Conservation (phyloP, 2,329 filamentous ascomycete species). For the Cephalotrichum gorgonifer region DNA sequence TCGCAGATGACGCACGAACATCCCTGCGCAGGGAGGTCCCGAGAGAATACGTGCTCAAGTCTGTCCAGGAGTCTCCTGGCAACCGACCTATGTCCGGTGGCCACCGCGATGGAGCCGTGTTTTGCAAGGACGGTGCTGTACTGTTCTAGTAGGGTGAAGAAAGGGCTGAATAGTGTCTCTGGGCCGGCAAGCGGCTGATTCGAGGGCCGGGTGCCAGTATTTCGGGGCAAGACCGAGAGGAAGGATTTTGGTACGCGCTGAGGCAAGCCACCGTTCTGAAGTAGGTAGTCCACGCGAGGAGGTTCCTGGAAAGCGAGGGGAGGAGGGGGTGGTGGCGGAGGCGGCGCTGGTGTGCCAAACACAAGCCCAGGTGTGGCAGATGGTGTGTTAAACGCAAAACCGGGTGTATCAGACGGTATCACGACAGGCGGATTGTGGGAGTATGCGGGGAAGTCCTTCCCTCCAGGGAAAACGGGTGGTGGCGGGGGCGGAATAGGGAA, state of each 20-base stretch:
- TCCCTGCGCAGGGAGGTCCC: slow-evolving; percentile 79
- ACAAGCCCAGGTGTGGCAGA: slow-evolving; percentile 24
- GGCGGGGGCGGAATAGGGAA: slow-evolving; percentile 36
- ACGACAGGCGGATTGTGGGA: slow-evolving; percentile 23
- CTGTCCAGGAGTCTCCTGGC: slow-evolving; percentile 81
- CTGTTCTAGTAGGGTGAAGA: slow-evolving; percentile 74
- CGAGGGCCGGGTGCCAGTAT: slow-evolving; percentile 45
- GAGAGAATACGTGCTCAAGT: slow-evolving; percentile 85
- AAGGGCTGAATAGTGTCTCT: slow-evolving; percentile 69
- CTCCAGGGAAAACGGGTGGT: slow-evolving; percentile 29
- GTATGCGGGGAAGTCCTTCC: slow-evolving; percentile 25
- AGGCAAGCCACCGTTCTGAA: slow-evolving; percentile 76
- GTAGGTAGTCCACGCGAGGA: slow-evolving; percentile 82
- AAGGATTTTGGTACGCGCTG: slow-evolving; percentile 64
- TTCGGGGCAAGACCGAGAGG: slow-evolving; percentile 51
- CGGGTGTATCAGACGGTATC: slow-evolving; percentile 26
- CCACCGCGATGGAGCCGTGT: slow-evolving; percentile 85
- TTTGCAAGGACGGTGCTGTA: slow-evolving; percentile 73
- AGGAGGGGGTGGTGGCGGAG: slow-evolving; percentile 63
- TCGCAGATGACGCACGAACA: slow-evolving; percentile 82
- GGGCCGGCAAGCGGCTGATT: slow-evolving; percentile 58
- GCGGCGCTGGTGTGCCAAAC: slow-evolving; percentile 25
- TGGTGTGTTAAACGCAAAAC: too few relatives aligned
- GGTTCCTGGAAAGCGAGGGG: slow-evolving; percentile 59
- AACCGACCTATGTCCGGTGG: slow-evolving; percentile 91